Evolutionary conservation across 371 early-diverging fungal genomes (phyloP).

Genomic region (Synchytrium microbalum): DNA sequence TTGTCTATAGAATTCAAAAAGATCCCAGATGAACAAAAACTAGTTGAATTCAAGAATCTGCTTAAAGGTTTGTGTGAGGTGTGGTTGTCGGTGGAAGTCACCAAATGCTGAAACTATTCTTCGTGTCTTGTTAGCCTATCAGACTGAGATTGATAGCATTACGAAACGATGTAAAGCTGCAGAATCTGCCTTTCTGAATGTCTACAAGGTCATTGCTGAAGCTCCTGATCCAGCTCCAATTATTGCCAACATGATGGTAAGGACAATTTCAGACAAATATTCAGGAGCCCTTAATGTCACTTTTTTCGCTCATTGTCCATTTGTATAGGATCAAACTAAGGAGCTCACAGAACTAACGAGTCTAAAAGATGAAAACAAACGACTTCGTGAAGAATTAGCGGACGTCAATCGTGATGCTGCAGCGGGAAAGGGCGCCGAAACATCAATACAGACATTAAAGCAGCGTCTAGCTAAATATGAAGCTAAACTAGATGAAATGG

Average conservation of each 20-base stretch:
- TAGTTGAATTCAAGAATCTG: too few relatives aligned
- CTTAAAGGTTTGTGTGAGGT: too few relatives aligned
- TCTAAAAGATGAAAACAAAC: conserved; percentile 45
- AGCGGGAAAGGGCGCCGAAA: conserved; percentile 37
- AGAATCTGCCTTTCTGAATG: conserved; percentile 70
- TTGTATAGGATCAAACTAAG: conserved; percentile 52
- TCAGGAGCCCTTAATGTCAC: too few relatives aligned
- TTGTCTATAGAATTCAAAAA: too few relatives aligned
- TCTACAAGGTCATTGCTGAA: conserved; percentile 72
- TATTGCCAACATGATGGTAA: conserved; percentile 22
- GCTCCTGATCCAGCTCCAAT: conserved; percentile 81
- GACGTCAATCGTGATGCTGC: conserved; percentile 35
- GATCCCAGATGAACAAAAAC: too few relatives aligned
- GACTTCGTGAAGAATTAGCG: conserved; percentile 47
- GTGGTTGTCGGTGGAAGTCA: too few relatives aligned
- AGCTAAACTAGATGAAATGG: conserved; percentile 50
- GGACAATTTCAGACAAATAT: background rate
- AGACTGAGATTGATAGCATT: conserved; percentile 81
- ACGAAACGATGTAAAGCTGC: conserved; percentile 75
- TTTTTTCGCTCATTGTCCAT: too few relatives aligned
- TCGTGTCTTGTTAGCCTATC: conserved; percentile 66
- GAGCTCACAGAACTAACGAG: conserved; percentile 41
- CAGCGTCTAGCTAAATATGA: conserved; percentile 45
- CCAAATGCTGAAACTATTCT: too few relatives aligned
- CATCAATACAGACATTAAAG: conserved; percentile 42